A percentile compares a stretch with the other conserved stretches of the same genome.
Evolutionary conservation across 2,329 filamentous ascomycete species (phyloP).

Genomic region (Trichophyton rubrum): DNA sequence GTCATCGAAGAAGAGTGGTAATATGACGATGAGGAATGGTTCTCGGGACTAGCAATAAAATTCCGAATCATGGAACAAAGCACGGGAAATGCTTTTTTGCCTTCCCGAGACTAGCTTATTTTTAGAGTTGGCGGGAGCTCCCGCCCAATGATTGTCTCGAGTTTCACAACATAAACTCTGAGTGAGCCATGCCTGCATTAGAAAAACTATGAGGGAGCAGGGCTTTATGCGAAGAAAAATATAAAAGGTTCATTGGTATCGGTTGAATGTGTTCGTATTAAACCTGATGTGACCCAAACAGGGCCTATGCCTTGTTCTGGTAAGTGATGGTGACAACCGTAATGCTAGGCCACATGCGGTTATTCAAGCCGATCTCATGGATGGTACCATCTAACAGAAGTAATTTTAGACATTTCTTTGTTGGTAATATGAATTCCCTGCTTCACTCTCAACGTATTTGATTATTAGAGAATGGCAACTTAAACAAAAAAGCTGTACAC

Average conservation of each 20-base stretch:
- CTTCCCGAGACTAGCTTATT: background rate
- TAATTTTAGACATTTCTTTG: background rate
- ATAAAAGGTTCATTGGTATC: background rate
- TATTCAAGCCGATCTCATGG: background rate
- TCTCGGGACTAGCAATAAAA: background rate
- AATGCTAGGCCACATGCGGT: background rate
- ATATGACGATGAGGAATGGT: background rate
- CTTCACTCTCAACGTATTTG: background rate
- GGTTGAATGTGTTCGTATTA: background rate
- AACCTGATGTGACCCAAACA: background rate
- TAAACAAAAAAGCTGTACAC: background rate
- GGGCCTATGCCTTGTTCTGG: background rate
- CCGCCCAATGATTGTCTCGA: background rate
- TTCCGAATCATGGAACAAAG: background rate
- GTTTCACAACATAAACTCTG: no score
- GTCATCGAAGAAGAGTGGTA: no score
- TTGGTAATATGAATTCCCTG: background rate
- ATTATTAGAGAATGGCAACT: background rate
- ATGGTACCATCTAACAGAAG: background rate
- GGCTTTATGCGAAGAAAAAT: background rate
- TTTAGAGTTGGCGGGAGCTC: background rate
- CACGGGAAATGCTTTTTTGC: background rate
- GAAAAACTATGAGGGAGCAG: no score
- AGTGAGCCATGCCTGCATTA: no score
- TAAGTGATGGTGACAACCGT: background rate